Base-by-base conservation (phyloP, 2,329 filamentous ascomycete genomes). In the Aspergillus awamori region DNA sequence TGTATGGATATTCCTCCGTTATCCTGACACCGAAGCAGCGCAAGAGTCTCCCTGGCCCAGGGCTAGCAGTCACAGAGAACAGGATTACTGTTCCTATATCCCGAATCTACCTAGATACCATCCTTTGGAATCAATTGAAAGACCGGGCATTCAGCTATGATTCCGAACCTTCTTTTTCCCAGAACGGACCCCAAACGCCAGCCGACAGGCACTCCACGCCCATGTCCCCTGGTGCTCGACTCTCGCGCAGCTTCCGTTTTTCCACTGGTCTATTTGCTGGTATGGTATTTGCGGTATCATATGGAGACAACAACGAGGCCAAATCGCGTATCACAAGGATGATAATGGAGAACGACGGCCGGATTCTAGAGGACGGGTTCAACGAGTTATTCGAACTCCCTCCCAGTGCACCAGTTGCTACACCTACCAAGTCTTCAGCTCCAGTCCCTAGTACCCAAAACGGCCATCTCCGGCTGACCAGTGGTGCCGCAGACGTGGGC, bases 231-330 rank as follows among this genome's bases (percentile, higher is more conserved):
- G 75, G 74, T 24, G 83, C 83, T 3, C 79, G 83, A 17, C 74
- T 80, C 24, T 81, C 82, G 6, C 80, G 82, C 61, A 73, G 67
- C 56, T 60, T 72, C 52, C 67, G 71, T 22, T 65, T 63, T 62
- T 67, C 49, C 3, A 70, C 67, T 17, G 79, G 80, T 2, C 64
- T 96, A 0, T 97, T 98, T 69, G 78, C 84, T 1, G 87, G 88
- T 45, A 97, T 97, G 93, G 87, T 87, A 0, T 97, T 98, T 76
- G 93, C 93, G 0, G 84, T 97, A 10, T 94, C 92, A 0, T 91
- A 92, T 63, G 79, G 81, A 2, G 82, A 84, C 1, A 82, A 86
- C 56, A 83, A 82, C 15, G 78, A 78, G 8, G 83, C 86, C 17
- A 86, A 86, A 74, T 70, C 86, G 65, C 71, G 79, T 52, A 74